Conservation (phyloP, 2,329 filamentous ascomycete genomes). For the Chaetomium globosum region DNA sequence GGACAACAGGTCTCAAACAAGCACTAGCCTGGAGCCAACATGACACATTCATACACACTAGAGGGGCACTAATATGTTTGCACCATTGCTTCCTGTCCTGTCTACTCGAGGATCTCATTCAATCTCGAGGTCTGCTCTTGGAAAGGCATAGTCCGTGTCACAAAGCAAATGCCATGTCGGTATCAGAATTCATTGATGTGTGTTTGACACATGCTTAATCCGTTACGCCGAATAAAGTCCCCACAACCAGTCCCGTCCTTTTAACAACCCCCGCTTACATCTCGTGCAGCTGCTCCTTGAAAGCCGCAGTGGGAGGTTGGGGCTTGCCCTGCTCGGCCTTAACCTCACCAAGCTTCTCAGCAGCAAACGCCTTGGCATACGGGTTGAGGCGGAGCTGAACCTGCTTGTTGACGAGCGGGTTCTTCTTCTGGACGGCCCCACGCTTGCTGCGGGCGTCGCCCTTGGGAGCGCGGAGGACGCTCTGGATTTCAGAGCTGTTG, state of each 20-base stretch:
- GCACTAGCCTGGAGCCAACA: neutral
- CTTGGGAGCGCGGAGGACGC: conserved; percentile 88
- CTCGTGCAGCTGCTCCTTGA: conserved; percentile 37
- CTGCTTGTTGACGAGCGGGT: conserved; percentile 98
- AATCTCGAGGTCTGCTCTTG: conserved; percentile 16
- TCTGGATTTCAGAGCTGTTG: conserved; percentile 99
- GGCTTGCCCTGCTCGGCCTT: conserved; percentile 38
- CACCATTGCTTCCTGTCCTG: conserved; percentile 10
- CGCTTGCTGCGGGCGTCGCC: conserved; percentile 90
- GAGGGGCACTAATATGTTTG: conserved; percentile 5
- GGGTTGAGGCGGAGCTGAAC: conserved; percentile 98
- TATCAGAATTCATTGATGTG: conserved; percentile 40
- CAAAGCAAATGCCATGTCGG: conserved; percentile 33
- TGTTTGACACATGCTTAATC: conserved; percentile 37
- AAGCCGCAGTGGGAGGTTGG: conserved; percentile 28
- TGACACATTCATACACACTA: neutral
- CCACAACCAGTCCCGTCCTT: conserved; percentile 33
- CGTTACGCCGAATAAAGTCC: conserved; percentile 39
- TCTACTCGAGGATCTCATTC: conserved; percentile 19
- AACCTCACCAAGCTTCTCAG: conserved; percentile 75
- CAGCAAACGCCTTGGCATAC: conserved; percentile 87
- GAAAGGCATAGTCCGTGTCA: conserved; percentile 25
- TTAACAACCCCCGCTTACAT: conserved; percentile 29
- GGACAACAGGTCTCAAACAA: neutral
- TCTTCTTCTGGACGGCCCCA: conserved; percentile 96